Percentiles rank a stretch among this genome's conserved stretches.
These are phyloP conservation scores for Arachnomyces sp. DNA, from an alignment of 2,329 filamentous ascomycete genomes.

Conservation along the genomic window DNA sequence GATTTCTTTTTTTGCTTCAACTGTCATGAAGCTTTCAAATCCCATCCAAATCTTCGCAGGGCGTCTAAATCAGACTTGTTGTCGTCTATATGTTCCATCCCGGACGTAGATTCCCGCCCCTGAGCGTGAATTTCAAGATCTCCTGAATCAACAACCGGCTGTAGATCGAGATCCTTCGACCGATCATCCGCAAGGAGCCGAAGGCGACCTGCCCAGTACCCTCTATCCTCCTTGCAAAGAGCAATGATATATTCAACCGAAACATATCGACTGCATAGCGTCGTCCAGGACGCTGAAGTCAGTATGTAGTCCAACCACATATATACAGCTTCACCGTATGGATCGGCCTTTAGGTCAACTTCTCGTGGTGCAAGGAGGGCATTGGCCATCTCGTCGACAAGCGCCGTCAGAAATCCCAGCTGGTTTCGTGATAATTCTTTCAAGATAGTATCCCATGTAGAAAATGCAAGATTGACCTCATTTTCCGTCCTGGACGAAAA, in stretches of 20 bases:
- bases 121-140: background rate
- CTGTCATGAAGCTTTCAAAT: conserved; percentile 1
- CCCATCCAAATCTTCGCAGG: conserved; percentile 11
- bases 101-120: background rate
- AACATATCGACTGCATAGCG: conserved; percentile 18
- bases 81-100: background rate
- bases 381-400: conserved; percentile 33
- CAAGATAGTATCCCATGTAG: conserved; percentile 30
- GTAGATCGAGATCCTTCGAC: background rate
- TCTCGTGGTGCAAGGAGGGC: conserved; percentile 22
- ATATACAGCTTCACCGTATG: conserved; percentile 36
- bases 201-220: conserved; percentile 4
- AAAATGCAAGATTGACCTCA: conserved; percentile 21
- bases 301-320: conserved; percentile 46
- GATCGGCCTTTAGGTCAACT: conserved; percentile 19
- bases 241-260: conserved; percentile 27
- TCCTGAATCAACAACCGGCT: background rate
- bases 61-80: conserved; percentile 3
- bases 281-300: conserved; percentile 30
- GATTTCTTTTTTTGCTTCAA: no score
- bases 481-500: conserved; percentile 18
- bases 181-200: background rate
- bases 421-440: conserved; percentile 28
- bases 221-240: conserved; percentile 21
- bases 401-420: conserved; percentile 27